Conservation (phyloP, 163 green algal species). For the Scenedesmus sp. region DNA sequence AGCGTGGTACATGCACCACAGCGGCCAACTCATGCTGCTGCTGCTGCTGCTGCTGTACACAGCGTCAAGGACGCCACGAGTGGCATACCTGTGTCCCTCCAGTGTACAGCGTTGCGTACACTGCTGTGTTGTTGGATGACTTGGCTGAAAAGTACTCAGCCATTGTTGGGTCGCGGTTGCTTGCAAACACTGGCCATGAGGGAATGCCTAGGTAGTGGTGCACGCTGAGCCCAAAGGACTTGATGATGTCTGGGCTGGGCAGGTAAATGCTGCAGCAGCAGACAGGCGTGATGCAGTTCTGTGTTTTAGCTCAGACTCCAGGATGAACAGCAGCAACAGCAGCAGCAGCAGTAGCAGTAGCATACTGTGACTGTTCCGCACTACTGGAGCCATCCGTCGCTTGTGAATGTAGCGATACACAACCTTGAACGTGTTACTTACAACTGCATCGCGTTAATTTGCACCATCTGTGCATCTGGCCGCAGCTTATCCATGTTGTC, state of each 20-base stretch:
- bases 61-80: not conserved
- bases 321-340: constrained; percentile 8
- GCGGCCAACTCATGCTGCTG: not conserved
- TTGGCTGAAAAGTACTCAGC: constrained; percentile 67
- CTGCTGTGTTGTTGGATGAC: constrained; percentile 66
- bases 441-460: constrained; percentile 74
- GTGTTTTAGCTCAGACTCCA: not conserved
- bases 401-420: not conserved
- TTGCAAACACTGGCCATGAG: constrained; percentile 63
- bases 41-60: not conserved
- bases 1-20: not conserved
- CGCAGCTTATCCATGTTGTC: constrained; percentile 72
- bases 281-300: not conserved
- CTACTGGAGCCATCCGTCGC: not conserved
- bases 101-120: constrained; percentile 62
- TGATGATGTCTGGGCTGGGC: constrained; percentile 60
- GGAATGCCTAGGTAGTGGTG: constrained; percentile 66
- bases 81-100: constrained; percentile 40
- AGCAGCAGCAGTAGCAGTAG: constrained; percentile 28
- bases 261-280: constrained; percentile 66
- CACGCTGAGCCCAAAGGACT: constrained; percentile 42
- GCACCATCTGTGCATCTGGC: constrained; percentile 53
- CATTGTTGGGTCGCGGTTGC: constrained; percentile 69
- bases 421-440: constrained; percentile 46
- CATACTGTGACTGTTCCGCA: not conserved